phyloP scores from a whole-genome alignment of 192 early-diverging fungal species.

The Kappamyces sp. region DNA sequence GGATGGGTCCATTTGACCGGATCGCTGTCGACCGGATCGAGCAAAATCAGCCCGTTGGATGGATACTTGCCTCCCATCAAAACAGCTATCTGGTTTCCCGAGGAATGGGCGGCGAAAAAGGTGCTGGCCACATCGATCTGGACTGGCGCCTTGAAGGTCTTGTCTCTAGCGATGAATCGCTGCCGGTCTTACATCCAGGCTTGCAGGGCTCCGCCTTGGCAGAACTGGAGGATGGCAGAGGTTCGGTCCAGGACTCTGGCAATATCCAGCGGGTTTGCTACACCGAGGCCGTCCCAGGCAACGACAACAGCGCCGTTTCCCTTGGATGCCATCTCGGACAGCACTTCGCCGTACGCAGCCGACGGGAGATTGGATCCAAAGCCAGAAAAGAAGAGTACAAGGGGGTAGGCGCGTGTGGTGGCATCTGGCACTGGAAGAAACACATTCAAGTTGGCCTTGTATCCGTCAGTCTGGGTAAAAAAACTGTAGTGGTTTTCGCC shows the following conservation, averaged over 20 bases:
- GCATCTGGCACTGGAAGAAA: background rate
- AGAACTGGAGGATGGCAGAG: conserved; percentile 1
- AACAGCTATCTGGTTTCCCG: conserved; percentile 7
- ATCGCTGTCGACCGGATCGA: conserved; percentile 8
- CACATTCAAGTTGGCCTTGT: too few relatives aligned
- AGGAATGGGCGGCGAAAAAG: conserved; percentile 10
- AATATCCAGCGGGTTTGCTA: conserved; percentile 12
- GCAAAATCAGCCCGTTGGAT: conserved; percentile 10
- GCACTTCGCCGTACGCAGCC: conserved; percentile 7
- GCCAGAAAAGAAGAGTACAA: conserved; percentile 15
- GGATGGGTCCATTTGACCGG: conserved; percentile 9
- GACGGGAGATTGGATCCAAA: conserved; percentile 9
- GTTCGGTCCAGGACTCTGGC: conserved; percentile 1
- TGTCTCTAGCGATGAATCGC: background rate
- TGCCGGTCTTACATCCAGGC: background rate
- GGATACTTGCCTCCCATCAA: background rate
- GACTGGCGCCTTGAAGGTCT: background rate
- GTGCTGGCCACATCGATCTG: background rate
- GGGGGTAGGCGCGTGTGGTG: background rate
- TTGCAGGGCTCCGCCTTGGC: conserved; percentile 8
- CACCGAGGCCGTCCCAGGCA: conserved; percentile 14
- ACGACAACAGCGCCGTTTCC: conserved; percentile 14
- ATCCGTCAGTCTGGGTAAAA: too few relatives aligned
- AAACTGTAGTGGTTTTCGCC: too few relatives aligned
- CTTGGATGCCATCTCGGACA: conserved; percentile 11